phyloP scores from a whole-genome alignment of 148 eudicot species.

The Diospyros lotus region DNA sequence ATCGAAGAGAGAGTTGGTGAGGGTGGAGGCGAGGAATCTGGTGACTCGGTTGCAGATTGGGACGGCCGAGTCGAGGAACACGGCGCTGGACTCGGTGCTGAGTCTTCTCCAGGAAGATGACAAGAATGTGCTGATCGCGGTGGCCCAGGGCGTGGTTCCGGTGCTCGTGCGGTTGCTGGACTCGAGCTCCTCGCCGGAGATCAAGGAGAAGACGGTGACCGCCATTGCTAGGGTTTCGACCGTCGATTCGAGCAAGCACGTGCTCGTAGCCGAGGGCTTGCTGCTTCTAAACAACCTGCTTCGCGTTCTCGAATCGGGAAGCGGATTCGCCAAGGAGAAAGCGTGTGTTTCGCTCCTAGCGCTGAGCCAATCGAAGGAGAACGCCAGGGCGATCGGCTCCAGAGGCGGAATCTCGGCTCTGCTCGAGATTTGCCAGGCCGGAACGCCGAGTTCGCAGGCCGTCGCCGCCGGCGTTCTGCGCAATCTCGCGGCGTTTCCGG shows the following conservation, averaged over 20 bases:
- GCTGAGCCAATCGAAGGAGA: slow-evolving; percentile 54
- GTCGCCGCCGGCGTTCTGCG: slow-evolving; percentile 67
- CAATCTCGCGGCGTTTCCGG: slow-evolving; percentile 55
- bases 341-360: slow-evolving; percentile 58
- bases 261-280: slow-evolving; percentile 61
- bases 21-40: slow-evolving; percentile 46
- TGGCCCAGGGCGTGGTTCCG: slow-evolving; percentile 78
- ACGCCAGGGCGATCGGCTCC: slow-evolving; percentile 77
- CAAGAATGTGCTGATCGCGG: slow-evolving; percentile 62
- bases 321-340: slow-evolving; percentile 62
- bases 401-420: slow-evolving; percentile 80
- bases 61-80: slow-evolving; percentile 36
- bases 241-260: slow-evolving; percentile 55
- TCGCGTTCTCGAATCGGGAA: slow-evolving; percentile 67
- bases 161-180: slow-evolving; percentile 68
- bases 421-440: slow-evolving; percentile 63
- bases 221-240: slow-evolving; percentile 63
- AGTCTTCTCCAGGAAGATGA: slow-evolving; percentile 54
- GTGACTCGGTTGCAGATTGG: slow-evolving; percentile 82
- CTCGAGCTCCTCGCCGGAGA: slow-evolving; percentile 43
- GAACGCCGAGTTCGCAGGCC: slow-evolving; percentile 75
- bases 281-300: slow-evolving; percentile 53
- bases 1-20: slow-evolving; percentile 32
- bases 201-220: slow-evolving; percentile 60
- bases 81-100: slow-evolving; percentile 49